These are phyloP conservation scores for Cucurbita ficifolia DNA, from an alignment of 306 rosid species.

Conservation along the genomic window DNA sequence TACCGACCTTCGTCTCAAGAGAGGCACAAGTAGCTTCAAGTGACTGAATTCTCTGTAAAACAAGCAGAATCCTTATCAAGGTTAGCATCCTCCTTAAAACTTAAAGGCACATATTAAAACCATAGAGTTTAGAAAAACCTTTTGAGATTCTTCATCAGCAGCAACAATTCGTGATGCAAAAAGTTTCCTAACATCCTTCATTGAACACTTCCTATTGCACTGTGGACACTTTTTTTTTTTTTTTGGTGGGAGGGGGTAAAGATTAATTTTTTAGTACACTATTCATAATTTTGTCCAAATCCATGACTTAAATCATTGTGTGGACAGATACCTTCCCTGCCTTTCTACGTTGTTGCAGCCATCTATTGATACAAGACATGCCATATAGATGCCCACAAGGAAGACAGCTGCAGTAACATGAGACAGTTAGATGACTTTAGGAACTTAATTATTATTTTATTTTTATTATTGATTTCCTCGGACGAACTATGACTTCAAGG, in stretches of 20 bases:
- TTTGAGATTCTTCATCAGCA: conserved; percentile 53
- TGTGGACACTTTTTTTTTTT: conserved; percentile 55
- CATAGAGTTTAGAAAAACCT: conserved; percentile 28
- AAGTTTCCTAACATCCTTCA: conserved; percentile 68
- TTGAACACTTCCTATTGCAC: conserved; percentile 52
- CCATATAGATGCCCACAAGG: conserved; percentile 90
- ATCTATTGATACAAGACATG: conserved; percentile 63
- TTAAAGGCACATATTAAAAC: neutral
- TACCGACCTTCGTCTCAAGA: conserved; percentile 49
- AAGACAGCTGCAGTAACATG: conserved; percentile 52
- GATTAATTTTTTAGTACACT: neutral
- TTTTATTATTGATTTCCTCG: too few species aligned
- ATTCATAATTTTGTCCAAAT: neutral
- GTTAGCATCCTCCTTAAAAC: neutral
- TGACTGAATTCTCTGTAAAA: conserved; percentile 42
- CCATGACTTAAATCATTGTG: neutral
- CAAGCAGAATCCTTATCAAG: conserved; percentile 5
- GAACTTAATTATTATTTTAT: too few species aligned
- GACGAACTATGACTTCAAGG: too few species aligned
- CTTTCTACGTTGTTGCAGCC: conserved; percentile 45
- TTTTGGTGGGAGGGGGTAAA: neutral
- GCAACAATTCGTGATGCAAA: conserved; percentile 45
- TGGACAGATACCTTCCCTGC: conserved; percentile 42
- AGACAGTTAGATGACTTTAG: neutral
- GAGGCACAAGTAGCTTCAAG: conserved; percentile 62